A percentile compares a stretch with the other conserved stretches of the same genome.
These are phyloP conservation scores for Pyrrhoderma noxium DNA, from an alignment of 1,284 basidiomycete genomes.

Conservation along the genomic window DNA sequence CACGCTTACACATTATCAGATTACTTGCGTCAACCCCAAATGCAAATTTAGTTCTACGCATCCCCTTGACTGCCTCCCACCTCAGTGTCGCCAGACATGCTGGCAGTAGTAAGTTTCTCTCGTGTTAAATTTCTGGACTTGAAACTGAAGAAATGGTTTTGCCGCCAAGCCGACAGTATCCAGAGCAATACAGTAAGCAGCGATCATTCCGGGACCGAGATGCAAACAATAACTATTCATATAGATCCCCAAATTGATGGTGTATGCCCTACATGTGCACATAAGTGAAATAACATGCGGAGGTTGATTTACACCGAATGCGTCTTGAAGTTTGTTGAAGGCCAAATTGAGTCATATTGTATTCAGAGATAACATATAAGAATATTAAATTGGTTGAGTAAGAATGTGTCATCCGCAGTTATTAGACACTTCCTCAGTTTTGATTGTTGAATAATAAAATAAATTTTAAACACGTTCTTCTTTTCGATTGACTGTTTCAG, in stretches of 20 bases:
- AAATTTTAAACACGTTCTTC: too few species aligned
- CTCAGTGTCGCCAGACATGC: constrained; percentile 53
- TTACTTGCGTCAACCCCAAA: constrained; percentile 49
- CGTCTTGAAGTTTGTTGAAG: too few species aligned
- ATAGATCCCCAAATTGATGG: constrained; percentile 39
- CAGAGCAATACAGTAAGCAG: constrained; percentile 49
- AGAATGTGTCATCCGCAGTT: too few species aligned
- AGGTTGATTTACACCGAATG: not conserved
- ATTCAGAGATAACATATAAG: too few species aligned
- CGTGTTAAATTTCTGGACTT: not conserved
- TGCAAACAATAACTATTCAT: constrained; percentile 3
- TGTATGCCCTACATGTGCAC: constrained; percentile 34
- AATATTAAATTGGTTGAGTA: too few species aligned
- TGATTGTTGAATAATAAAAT: too few species aligned
- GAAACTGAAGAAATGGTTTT: not conserved
- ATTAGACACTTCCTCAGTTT: too few species aligned
- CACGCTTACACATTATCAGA: constrained; percentile 30
- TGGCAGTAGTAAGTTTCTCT: constrained; percentile 64
- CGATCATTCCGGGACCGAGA: constrained; percentile 6
- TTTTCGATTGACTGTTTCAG: too few species aligned
- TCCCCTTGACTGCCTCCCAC: constrained; percentile 48
- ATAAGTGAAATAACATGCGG: not conserved
- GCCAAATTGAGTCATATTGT: too few species aligned
- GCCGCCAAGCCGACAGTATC: constrained; percentile 37
- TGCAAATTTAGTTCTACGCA: constrained; percentile 68